These are phyloP conservation scores for Sclerotinia subarctica DNA, from an alignment of 2,329 filamentous ascomycete species.

Conservation along the genomic window DNA sequence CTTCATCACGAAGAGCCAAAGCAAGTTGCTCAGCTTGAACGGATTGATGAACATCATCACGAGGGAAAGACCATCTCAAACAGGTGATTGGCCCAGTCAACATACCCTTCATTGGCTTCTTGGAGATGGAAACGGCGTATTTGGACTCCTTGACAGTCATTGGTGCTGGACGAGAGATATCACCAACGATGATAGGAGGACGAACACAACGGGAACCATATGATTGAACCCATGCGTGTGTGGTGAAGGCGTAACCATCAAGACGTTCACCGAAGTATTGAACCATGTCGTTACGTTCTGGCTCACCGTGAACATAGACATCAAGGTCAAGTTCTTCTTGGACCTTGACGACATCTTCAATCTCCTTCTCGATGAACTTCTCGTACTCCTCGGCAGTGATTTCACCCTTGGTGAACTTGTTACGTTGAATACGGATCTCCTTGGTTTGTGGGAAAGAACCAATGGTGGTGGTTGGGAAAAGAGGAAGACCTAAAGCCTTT, in stretches of 20 bases:
- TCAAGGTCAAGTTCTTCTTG: conserved; percentile 98
- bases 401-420: conserved; percentile 98
- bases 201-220: conserved; percentile 98
- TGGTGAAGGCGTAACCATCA: conserved; percentile 97
- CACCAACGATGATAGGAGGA: conserved; percentile 96
- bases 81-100: conserved; percentile 98
- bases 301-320: conserved; percentile 97
- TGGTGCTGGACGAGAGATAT: conserved; percentile 91
- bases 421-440: conserved; percentile 94
- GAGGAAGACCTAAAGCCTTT: conserved; percentile 86
- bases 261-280: conserved; percentile 99
- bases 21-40: conserved; percentile 98
- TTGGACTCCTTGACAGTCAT: conserved; percentile 99
- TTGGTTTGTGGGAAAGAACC: conserved; percentile 99
- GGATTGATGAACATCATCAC: conserved; percentile 98
- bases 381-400: conserved; percentile 92
- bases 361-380: conserved; percentile 99
- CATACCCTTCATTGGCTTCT: conserved; percentile 99
- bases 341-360: conserved; percentile 88
- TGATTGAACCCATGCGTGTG: conserved; percentile 96
- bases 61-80: conserved; percentile 98
- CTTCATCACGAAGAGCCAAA: conserved; percentile 96
- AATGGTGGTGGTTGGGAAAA: conserved; percentile 99
- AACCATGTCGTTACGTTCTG: conserved; percentile 99
- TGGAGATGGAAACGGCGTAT: conserved; percentile 92